Evolutionary conservation across 75 land plant genomes (phyloP), one percentile per base, ranked within the genome.

Genomic region (Picea sitchensis): DNA sequence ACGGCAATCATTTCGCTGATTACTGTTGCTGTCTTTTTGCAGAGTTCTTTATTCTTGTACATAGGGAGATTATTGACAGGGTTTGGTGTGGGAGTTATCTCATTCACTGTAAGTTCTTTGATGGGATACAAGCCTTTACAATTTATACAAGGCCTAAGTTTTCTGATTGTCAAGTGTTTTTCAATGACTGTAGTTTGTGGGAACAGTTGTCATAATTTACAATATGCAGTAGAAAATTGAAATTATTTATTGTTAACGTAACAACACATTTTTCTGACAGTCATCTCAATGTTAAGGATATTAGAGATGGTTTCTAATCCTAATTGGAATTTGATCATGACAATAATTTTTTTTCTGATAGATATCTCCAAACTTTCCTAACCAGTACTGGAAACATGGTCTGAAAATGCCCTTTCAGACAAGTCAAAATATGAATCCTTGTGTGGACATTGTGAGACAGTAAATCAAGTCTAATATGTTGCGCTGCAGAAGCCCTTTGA

Each of bases 31-130:
- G 84, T 76, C 73, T 95, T 41, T 86, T 71, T 81, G 72, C 82
- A 81, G 81, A 4, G 31, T 51, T 56, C 80, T 61, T 23, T 51
- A 62, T 38, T 65, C 32, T 56, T 83, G 56, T 81, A 81, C 31
- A 62, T 75, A 12, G 85, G 77, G 30, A 82, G 85, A 61, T 47
- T 76, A 47, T 67, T 83, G 58, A 75, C 76, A 51, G 85, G 85
- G 9, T 81, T 83, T 32, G 86, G 84, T 5, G 86, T 77, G n/a
- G 86, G 86, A 38, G 57, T 84, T 56, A 72, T 82, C 54, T 84
- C 86, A 34, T 84, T 84, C 79, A 82, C 79, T 77, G 84, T 84
- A 82, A 84, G 78, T 65, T 64, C 26, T 36, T 41, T 71, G 23
- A 41, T 71, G 38, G 18, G 20, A n/a, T 32, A 68, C n/a, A 14